phyloP scores from a whole-genome alignment of 495 filamentous ascomycete species.

The Durotheca rogersii region DNA sequence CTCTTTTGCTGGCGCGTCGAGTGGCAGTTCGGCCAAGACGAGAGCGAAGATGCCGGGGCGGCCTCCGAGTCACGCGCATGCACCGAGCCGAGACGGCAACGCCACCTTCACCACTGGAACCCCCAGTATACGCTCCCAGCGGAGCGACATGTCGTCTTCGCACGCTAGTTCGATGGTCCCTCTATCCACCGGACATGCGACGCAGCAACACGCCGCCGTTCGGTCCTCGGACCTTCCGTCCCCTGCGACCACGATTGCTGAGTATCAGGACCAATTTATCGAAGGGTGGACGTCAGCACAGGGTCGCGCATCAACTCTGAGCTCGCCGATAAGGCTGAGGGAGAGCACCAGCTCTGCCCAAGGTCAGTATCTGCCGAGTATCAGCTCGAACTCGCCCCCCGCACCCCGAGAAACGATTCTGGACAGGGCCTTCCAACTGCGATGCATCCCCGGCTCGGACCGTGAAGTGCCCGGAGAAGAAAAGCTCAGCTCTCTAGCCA shows the following conservation, averaged over 20 bases:
- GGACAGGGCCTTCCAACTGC: constrained; percentile 59
- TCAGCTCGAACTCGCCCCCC: constrained; percentile 44
- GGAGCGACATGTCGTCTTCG: constrained; percentile 56
- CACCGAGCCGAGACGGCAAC: constrained; percentile 42
- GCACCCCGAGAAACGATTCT: constrained; percentile 58
- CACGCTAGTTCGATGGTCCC: constrained; percentile 47
- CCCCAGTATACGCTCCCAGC: constrained; percentile 53
- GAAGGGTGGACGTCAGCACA: constrained; percentile 59
- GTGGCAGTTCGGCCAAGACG: constrained; percentile 34
- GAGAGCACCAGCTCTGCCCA: constrained; percentile 46
- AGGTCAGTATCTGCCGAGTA: constrained; percentile 31
- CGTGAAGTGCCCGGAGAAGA: constrained; percentile 49
- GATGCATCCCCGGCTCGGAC: constrained; percentile 54
- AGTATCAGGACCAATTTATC: constrained; percentile 56
- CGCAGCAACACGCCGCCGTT: constrained; percentile 44
- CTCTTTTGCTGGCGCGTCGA: constrained; percentile 33
- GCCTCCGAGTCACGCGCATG: constrained; percentile 36
- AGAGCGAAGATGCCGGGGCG: constrained; percentile 33
- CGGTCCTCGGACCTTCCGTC: constrained; percentile 53
- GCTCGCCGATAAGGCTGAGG: constrained; percentile 45
- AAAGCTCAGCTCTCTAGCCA: constrained; percentile 57
- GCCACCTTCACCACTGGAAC: constrained; percentile 46
- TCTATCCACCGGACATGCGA: constrained; percentile 36
- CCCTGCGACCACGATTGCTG: constrained; percentile 50
- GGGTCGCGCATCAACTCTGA: constrained; percentile 54